A percentile compares a stretch with the other conserved stretches of the same genome.
These are phyloP conservation scores for Calycina marina DNA, from an alignment of 2,329 filamentous ascomycete species.

Conservation along the genomic window DNA sequence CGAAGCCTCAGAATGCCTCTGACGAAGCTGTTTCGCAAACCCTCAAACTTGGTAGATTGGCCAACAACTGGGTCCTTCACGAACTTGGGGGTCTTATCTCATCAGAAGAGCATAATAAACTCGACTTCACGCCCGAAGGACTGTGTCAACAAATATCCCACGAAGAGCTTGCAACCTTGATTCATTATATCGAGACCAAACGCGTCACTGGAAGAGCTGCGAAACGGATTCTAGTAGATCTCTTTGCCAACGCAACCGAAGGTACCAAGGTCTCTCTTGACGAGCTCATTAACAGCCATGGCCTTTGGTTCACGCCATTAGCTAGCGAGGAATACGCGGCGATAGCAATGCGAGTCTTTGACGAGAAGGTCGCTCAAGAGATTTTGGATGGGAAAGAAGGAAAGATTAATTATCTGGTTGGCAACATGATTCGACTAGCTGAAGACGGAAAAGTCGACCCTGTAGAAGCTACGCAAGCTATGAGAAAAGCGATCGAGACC, in stretches of 20 bases:
- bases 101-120: constrained; percentile 13
- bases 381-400: constrained; percentile 45
- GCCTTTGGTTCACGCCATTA: constrained; percentile 38
- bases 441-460: constrained; percentile 48
- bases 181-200: constrained; percentile 28
- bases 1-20: background rate
- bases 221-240: constrained; percentile 40
- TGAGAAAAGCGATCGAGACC: constrained; percentile 33
- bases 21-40: background rate
- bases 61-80: constrained; percentile 57
- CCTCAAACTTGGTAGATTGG: constrained; percentile 29
- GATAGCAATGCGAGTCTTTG: constrained; percentile 39
- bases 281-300: constrained; percentile 40
- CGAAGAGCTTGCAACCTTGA: constrained; percentile 26
- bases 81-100: constrained; percentile 50
- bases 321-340: constrained; percentile 38
- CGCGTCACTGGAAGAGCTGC: constrained; percentile 39
- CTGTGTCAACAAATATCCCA: constrained; percentile 13
- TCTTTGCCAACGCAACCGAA: constrained; percentile 31
- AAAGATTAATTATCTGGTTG: constrained; percentile 55
- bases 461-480: constrained; percentile 36
- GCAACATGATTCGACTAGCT: constrained; percentile 49
- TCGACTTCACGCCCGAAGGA: constrained; percentile 14
- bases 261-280: constrained; percentile 26
- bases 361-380: constrained; percentile 41